These are phyloP conservation scores for Limtongia smithiae DNA, from an alignment of 805 yeast genomes.

Conservation along the genomic window DNA sequence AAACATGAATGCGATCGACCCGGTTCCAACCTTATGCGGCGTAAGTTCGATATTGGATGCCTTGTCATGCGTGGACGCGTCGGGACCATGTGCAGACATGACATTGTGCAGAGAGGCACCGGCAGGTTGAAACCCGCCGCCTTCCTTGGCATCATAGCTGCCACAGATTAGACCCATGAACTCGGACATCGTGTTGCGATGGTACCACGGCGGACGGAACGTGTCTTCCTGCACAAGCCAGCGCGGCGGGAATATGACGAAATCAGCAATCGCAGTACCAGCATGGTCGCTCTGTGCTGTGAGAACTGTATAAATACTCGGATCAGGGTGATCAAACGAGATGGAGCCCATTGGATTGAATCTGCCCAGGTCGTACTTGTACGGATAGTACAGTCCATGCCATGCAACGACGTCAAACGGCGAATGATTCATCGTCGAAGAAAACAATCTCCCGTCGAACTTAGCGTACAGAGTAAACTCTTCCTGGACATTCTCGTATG, in stretches of 20 bases:
- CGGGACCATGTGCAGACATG: slow-evolving; percentile 35
- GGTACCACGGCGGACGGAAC: slow-evolving; percentile 34
- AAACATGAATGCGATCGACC: slow-evolving; percentile 35
- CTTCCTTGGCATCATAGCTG: slow-evolving; percentile 19
- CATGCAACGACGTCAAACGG: slow-evolving; percentile 35
- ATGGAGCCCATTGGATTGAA: slow-evolving; percentile 33
- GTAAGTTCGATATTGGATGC: slow-evolving; percentile 28
- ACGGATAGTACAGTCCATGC: slow-evolving; percentile 35
- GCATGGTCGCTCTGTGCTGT: slow-evolving; percentile 21
- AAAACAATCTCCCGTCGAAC: slow-evolving; percentile 17
- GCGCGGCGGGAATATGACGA: slow-evolving; percentile 34
- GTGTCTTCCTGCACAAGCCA: slow-evolving; percentile 34
- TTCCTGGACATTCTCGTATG: slow-evolving; percentile 29
- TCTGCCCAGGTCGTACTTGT: slow-evolving; percentile 33
- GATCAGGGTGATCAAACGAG: slow-evolving; percentile 35
- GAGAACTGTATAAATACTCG: slow-evolving; percentile 31
- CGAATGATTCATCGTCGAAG: slow-evolving; percentile 23
- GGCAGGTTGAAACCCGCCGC: slow-evolving; percentile 33
- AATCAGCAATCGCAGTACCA: slow-evolving; percentile 34
- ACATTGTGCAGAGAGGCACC: slow-evolving; percentile 35
- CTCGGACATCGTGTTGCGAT: slow-evolving; percentile 33
- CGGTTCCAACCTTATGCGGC: slow-evolving; percentile 31
- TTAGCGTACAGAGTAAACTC: slow-evolving; percentile 26
- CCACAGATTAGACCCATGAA: slow-evolving; percentile 27
- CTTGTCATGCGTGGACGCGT: slow-evolving; percentile 28